These are phyloP conservation scores for Nemania diffusa DNA, from an alignment of 2,329 filamentous ascomycete species.

Conservation along the genomic window DNA sequence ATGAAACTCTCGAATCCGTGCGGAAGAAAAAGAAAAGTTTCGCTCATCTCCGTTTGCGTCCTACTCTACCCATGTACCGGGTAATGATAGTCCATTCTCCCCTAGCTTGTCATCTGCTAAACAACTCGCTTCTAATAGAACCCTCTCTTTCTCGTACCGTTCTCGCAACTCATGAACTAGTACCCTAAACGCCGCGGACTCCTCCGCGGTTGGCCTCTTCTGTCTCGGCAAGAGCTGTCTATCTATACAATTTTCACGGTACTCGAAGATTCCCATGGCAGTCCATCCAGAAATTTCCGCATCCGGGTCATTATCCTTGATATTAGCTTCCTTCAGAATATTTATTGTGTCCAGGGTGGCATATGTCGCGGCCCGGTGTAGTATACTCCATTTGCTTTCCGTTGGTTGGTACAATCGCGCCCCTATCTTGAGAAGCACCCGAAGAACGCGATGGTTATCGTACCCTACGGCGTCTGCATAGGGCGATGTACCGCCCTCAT, in stretches of 20 bases:
- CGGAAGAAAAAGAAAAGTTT: not conserved
- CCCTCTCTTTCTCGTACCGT: not conserved
- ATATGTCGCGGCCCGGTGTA: not conserved
- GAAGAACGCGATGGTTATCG: not conserved
- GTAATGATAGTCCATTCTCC: not conserved
- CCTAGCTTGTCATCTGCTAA: not conserved
- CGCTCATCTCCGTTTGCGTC: conserved; percentile 3
- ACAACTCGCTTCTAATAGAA: not conserved
- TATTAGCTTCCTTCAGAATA: not conserved
- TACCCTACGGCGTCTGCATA: not conserved
- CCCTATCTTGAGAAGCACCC: conserved; percentile 2
- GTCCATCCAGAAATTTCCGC: not conserved
- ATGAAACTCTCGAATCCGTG: not conserved
- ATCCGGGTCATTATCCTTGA: conserved; percentile 5
- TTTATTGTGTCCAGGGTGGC: conserved; percentile 3
- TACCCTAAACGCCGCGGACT: not conserved
- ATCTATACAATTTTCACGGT: not conserved
- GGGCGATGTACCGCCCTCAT: not conserved
- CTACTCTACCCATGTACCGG: conserved; percentile 8
- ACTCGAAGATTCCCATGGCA: conserved; percentile 1
- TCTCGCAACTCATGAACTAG: conserved; percentile 10
- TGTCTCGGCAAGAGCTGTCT: not conserved
- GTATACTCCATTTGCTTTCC: not conserved
- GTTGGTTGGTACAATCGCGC: not conserved
- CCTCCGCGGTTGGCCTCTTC: conserved; percentile 1